phyloP scores from a whole-genome alignment of 2,329 filamentous ascomycete species.

The Triangularia setosa region DNA sequence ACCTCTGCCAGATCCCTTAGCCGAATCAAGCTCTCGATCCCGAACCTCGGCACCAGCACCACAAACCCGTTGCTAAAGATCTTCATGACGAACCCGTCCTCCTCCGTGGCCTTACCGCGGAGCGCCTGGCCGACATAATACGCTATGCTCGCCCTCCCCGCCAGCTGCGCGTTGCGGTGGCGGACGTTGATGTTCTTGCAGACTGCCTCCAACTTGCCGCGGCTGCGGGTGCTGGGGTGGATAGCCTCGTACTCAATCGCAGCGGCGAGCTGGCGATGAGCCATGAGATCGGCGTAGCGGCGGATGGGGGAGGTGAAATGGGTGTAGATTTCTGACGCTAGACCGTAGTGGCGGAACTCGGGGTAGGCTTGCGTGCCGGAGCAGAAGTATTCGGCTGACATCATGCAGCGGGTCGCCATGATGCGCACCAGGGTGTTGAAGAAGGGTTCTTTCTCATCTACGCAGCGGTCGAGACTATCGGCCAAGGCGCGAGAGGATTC shows the following conservation, averaged over 20 bases:
- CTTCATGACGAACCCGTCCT: slow-evolving; percentile 94
- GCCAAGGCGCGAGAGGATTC: slow-evolving; percentile 92
- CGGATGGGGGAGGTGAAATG: slow-evolving; percentile 98
- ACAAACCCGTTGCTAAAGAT: slow-evolving; percentile 98
- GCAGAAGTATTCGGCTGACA: slow-evolving; percentile 97
- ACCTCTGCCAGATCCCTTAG: slow-evolving; percentile 75
- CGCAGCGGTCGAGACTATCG: slow-evolving; percentile 82
- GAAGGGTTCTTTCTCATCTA: slow-evolving; percentile 78
- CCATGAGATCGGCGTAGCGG: slow-evolving; percentile 93
- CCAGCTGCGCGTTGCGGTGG: slow-evolving; percentile 95
- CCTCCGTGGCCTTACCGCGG: slow-evolving; percentile 69
- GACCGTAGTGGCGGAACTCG: slow-evolving; percentile 94
- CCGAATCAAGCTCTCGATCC: slow-evolving; percentile 87
- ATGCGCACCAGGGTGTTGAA: slow-evolving; percentile 98
- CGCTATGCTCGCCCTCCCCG: slow-evolving; percentile 87
- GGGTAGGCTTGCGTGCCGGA: slow-evolving; percentile 88
- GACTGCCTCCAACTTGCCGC: slow-evolving; percentile 82
- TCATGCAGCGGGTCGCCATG: slow-evolving; percentile 98
- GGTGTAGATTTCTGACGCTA: slow-evolving; percentile 95
- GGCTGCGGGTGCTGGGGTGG: slow-evolving; percentile 76
- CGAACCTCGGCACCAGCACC: slow-evolving; percentile 91
- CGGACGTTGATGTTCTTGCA: slow-evolving; percentile 98
- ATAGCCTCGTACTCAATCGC: slow-evolving; percentile 89
- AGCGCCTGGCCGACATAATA: slow-evolving; percentile 98
- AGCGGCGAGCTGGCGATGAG: slow-evolving; percentile 89